Base-by-base conservation (phyloP, 1,139 yeast species). In the Protomyces macrosporus region DNA sequence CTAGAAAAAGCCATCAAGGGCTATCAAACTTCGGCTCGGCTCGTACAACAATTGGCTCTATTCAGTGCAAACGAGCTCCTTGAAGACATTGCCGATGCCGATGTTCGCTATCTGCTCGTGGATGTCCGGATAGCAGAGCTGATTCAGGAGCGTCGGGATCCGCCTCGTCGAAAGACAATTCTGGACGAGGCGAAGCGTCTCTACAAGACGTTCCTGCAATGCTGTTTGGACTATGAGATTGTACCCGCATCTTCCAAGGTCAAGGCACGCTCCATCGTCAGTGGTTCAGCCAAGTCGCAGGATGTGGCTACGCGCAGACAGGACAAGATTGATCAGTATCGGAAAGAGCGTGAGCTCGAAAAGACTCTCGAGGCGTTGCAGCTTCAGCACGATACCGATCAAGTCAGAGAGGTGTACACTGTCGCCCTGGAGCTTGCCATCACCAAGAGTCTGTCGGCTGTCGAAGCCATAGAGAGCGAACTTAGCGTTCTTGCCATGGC, bases 271-370 rank as follows among this genome's bases (percentile, higher is more conserved):
- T 23, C 48, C 16, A 30, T 16, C 2, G 32, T 42, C 9, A 42
- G 16, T 9, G 30, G 23, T 0, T 10, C n/a, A 30, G 16, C 5
- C 16, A 14, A 16, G 1, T 7, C 32, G 16, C 32, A n/a, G 48
- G 48, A 42, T 42, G 48, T 32, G 5, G 48, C 48, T 4, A 30
- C 48, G 30, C 48, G 48, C 9, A n/a, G 48, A 30, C 48, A 42
- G 16, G 48, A 42, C 48, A 91, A 90, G 73, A 89, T 91, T 65
- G 86, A 82, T 33, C 81, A 83, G 69, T 87, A 79, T 73, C 86
- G 82, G 71, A 73, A 78, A 35, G 90, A 86, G 68, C 84, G 82
- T 71, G 81, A 79, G 45, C 75, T 88, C 62, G 76, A 74, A n/a
- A 71, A 68, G 1, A 79, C 80, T 67, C 69, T 88, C 3, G 67